phyloP scores from a whole-genome alignment of 1,284 basidiomycete genomes.

The Trametes pubescens region DNA sequence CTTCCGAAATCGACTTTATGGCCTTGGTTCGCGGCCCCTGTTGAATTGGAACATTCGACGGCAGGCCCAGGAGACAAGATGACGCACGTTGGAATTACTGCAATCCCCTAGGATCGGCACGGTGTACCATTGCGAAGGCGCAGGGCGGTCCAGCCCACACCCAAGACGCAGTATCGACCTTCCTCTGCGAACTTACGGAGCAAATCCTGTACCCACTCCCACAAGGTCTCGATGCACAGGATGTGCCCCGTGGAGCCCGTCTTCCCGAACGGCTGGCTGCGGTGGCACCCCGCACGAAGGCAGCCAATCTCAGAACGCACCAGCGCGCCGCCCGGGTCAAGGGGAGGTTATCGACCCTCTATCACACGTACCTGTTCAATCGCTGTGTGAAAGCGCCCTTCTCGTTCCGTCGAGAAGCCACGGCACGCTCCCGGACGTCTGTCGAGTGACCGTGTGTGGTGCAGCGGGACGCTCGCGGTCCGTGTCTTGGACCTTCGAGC shows the following conservation, averaged over 20 bases:
- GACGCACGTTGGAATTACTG: neutral
- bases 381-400: conserved; percentile 20
- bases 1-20: neutral
- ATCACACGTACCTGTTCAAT: conserved; percentile 1
- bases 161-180: conserved; percentile 3
- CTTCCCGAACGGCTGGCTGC: conserved; percentile 2
- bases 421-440: conserved; percentile 17
- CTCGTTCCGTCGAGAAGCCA: conserved; percentile 24
- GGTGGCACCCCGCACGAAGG: neutral
- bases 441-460: conserved; percentile 22
- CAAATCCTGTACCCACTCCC: conserved; percentile 10
- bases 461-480: conserved; percentile 20
- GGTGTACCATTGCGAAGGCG: conserved; percentile 1
- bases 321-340: conserved; percentile 3
- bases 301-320: neutral
- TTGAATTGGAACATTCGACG: neutral
- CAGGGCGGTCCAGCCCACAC: neutral
- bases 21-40: neutral
- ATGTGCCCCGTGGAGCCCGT: conserved; percentile 11
- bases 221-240: conserved; percentile 2
- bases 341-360: conserved; percentile 14
- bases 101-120: neutral
- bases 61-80: neutral
- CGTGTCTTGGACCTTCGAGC: conserved; percentile 8
- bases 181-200: conserved; percentile 2